phyloP scores from a whole-genome alignment of 2,329 filamentous ascomycete genomes.

The Elsinoe fawcettii region DNA sequence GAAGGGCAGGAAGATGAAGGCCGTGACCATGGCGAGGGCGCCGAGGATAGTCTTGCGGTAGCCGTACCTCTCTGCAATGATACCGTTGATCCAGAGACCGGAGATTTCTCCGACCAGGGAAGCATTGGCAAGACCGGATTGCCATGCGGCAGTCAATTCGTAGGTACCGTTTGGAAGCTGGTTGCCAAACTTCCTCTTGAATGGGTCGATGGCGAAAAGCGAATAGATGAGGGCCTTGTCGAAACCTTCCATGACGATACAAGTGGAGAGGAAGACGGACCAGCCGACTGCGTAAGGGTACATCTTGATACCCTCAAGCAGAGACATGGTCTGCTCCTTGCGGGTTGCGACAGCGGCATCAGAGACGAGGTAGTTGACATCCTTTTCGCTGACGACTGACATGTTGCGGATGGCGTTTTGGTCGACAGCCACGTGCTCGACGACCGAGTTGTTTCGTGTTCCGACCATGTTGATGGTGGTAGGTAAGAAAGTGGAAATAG shows the following conservation, averaged over 20 bases:
- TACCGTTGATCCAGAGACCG: conserved; percentile 59
- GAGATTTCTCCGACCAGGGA: conserved; percentile 57
- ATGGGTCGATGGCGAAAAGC: conserved; percentile 29
- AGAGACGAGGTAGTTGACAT: conserved; percentile 20
- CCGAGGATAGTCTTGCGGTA: conserved; percentile 49
- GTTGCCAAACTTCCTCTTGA: conserved; percentile 35
- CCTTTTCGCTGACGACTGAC: conserved; percentile 8
- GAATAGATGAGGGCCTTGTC: conserved; percentile 32
- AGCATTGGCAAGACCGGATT: conserved; percentile 50
- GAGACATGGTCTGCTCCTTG: conserved; percentile 30
- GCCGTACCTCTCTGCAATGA: conserved; percentile 47
- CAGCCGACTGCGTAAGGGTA: conserved; percentile 33
- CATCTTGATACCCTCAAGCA: conserved; percentile 26
- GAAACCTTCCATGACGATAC: conserved; percentile 37
- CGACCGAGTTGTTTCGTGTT: conserved; percentile 12
- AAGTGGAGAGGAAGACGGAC: conserved; percentile 32
- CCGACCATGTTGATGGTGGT: neutral
- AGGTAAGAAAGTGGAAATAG: neutral
- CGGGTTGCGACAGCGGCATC: conserved; percentile 26
- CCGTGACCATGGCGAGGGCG: conserved; percentile 46
- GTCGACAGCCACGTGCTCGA: conserved; percentile 11
- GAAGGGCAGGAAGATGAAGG: conserved; percentile 47
- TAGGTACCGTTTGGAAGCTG: conserved; percentile 35
- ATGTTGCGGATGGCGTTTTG: conserved; percentile 12
- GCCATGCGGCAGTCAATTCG: conserved; percentile 49